Evolutionary conservation across 2,329 filamentous ascomycete genomes (phyloP), one percentile per base, ranked within the genome.

Genomic region (Coniosporium tulheliwenetii): DNA sequence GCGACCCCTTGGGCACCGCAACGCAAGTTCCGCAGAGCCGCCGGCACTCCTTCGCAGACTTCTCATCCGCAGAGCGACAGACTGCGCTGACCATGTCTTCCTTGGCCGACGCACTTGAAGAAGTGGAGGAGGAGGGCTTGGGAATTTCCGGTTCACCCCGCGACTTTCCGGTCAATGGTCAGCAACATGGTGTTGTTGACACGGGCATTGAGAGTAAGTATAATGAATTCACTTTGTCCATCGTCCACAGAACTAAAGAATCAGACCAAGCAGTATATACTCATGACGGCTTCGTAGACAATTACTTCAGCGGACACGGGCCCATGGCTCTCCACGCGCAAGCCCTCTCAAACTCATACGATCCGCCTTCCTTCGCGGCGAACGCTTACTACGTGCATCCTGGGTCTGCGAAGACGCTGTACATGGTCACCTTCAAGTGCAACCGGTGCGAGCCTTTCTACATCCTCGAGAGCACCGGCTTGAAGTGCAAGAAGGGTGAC

Each of bases 361-460:
- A 35, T 35, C 19, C 19, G 19, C 19, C 19, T 2, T 37, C 12
- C 36, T n/a, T 12, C 36, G 16, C 12, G 14, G n/a, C n/a, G 14
- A 37, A 37, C 19, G n/a, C 36, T n/a, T 37, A 37, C 16, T n/a
- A 19, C 2, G 19, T 37, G 12, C 36, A n/a, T 37, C 36, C 13
- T 8, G 13, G 57, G 59, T 30, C 52, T 50, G 10, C 48, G 49
- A 36, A 85, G 56, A 69, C 79, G 7, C 70, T 93, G 8, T 89
- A 89, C 58, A 81, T 98, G 40, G 89, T 98, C 12, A 77, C 89
- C 5, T 98, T 98, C 74, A 98, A 98, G 61, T 95, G 87, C 57
- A 85, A 85, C 31, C 76, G 91, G 45, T 87, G 89, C 32, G 91
- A 96, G 54, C 85, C 96, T 8, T 98, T 95, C 59, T 96, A 94